These are phyloP conservation scores for Wallacemonas collosoma DNA, from an alignment of 208 protist genomes.

Conservation along the genomic window DNA sequence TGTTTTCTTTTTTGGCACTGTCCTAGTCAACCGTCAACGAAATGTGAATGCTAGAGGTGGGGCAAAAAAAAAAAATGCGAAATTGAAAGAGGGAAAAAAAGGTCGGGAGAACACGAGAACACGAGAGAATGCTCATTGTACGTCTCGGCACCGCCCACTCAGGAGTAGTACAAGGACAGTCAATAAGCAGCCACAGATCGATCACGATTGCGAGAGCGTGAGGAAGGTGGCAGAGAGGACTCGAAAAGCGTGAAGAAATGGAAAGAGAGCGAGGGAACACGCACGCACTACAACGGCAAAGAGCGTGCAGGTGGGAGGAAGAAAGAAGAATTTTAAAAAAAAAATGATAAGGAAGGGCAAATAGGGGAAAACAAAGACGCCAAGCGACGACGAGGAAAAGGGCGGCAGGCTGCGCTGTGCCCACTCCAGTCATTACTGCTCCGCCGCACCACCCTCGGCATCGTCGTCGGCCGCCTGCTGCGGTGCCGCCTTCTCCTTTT, in stretches of 20 bases:
- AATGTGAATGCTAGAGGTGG: neutral
- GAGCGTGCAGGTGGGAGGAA: no score
- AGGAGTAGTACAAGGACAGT: no score
- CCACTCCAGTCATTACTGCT: slow-evolving; percentile 5
- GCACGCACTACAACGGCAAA: no score
- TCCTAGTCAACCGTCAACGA: neutral
- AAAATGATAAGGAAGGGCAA: neutral
- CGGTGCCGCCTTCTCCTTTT: slow-evolving; percentile 52
- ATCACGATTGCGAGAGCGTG: no score
- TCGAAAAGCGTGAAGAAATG: no score
- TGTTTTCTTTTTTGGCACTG: slow-evolving; percentile 3
- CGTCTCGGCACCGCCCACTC: no score
- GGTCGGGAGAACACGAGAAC: neutral
- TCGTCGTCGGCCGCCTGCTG: slow-evolving; percentile 60
- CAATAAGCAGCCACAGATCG: no score
- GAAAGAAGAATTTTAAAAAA: slow-evolving; percentile 4
- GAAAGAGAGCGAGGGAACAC: no score
- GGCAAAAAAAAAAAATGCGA: no score
- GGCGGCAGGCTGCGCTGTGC: no score
- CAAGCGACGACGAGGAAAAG: slow-evolving; percentile 1
- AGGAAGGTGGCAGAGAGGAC: no score
- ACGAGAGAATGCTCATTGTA: neutral
- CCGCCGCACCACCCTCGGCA: slow-evolving; percentile 50
- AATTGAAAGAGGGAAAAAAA: no score
- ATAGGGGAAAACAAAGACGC: slow-evolving; percentile 8